These are phyloP conservation scores for Alternaria gaisen DNA, from an alignment of 2,329 filamentous ascomycete species.

Conservation along the genomic window DNA sequence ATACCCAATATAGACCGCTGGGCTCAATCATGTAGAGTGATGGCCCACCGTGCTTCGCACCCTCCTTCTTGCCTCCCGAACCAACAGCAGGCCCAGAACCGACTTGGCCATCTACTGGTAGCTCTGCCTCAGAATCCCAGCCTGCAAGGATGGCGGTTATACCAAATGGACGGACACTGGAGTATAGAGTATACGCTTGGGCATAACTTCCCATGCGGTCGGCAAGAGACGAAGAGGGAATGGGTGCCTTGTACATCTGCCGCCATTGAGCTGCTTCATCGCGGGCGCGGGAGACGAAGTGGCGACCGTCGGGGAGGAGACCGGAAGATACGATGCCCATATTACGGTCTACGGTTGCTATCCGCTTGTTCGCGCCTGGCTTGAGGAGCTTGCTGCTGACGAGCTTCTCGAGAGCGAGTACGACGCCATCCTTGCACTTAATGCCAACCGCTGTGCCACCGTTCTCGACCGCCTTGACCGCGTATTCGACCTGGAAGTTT, in stretches of 20 bases:
- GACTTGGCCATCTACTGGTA: slow-evolving; percentile 89
- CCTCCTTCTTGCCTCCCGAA: slow-evolving; percentile 80
- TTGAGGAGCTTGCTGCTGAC: slow-evolving; percentile 95
- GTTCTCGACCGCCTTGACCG: slow-evolving; percentile 97
- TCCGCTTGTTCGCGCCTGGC: slow-evolving; percentile 94
- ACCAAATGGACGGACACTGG: slow-evolving; percentile 94
- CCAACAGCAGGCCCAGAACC: slow-evolving; percentile 80
- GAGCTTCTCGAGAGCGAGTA: slow-evolving; percentile 96
- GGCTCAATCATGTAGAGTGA: slow-evolving; percentile 99
- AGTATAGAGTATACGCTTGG: slow-evolving; percentile 97
- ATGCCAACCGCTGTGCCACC: slow-evolving; percentile 96
- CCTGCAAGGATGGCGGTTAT: slow-evolving; percentile 94
- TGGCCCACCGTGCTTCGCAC: slow-evolving; percentile 84
- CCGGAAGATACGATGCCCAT: slow-evolving; percentile 93
- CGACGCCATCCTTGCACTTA: slow-evolving; percentile 94
- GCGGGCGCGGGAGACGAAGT: slow-evolving; percentile 92
- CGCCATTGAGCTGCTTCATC: slow-evolving; percentile 94
- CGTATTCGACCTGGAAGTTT: slow-evolving; percentile 98
- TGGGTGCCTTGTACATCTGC: slow-evolving; percentile 91
- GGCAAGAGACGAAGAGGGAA: slow-evolving; percentile 86
- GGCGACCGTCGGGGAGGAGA: slow-evolving; percentile 91
- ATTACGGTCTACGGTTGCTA: slow-evolving; percentile 92
- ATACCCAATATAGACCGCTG: slow-evolving; percentile 90
- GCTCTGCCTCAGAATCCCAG: slow-evolving; percentile 88
- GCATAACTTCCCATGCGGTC: slow-evolving; percentile 95